Conservation (phyloP, 257 asterid species). For the Solanum sejunctum region DNA sequence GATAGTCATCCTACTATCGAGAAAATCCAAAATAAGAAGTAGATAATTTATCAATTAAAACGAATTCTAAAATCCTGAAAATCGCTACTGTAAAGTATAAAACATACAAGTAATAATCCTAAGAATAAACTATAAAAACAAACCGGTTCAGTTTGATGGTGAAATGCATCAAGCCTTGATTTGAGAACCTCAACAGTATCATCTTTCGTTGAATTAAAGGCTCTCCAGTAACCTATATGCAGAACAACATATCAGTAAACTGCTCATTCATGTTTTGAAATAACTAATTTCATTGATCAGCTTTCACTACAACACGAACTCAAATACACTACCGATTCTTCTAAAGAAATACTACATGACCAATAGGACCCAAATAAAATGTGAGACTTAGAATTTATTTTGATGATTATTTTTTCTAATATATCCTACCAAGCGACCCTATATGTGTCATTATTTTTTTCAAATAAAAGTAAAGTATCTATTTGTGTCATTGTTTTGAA, state of each 20-base stretch:
- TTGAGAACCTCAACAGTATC: constrained; percentile 89
- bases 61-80: too few relatives aligned
- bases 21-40: background rate
- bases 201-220: constrained; percentile 90
- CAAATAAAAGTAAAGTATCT: background rate
- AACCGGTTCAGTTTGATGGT: constrained; percentile 88
- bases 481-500: background rate
- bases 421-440: background rate
- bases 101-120: background rate
- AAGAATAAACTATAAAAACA: background rate
- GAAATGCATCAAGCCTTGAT: constrained; percentile 91
- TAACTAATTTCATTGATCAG: background rate
- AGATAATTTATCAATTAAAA: background rate
- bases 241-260: background rate
- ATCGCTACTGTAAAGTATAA: background rate
- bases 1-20: background rate
- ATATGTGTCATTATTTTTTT: background rate
- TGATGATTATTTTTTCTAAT: background rate
- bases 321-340: background rate
- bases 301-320: background rate
- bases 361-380: background rate
- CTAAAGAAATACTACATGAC: background rate
- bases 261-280: background rate
- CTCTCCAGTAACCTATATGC: constrained; percentile 50
- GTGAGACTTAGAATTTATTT: background rate